Evolutionary conservation across 192 early-diverging fungal species (phyloP), one percentile per base, ranked within the genome.

Genomic region (Podila minutissima): DNA sequence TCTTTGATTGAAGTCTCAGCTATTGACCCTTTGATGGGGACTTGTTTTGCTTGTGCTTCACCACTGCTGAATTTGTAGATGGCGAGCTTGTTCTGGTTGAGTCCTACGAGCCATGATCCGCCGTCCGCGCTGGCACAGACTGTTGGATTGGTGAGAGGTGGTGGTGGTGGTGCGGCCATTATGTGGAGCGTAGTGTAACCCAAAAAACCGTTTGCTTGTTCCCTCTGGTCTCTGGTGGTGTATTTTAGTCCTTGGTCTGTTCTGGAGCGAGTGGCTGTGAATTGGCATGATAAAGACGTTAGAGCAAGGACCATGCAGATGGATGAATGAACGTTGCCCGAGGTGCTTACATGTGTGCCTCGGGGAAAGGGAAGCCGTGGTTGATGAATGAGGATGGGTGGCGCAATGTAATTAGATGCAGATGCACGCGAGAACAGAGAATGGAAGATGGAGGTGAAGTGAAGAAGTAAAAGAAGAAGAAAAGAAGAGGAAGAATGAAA

Each of bases 21-120:
- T 46, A 46, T 17, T 55, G 53, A 8, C 19, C 53, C 53, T 0
- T 55, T n/a, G n/a, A 55, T 26, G 24, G 19, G 9, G n/a, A 55
- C 53, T 10, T 10, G n/a, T 20, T 22, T 11, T 9, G n/a, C 53
- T 55, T 53, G 19, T 10, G 53, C 20, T 55, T n/a, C 22, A 55
- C 5, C 53, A 5, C 5, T 17, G 62, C 35, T n/a, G 62, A 35
- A 38, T 29, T n/a, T 35, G 31, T 63, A 35, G 17, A 38, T 33
- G 11, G 33, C 11, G 29, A 38, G 1, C 32, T 35, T 12, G 1
- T 20, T n/a, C 35, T n/a, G 35, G 62, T 63, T 63, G 32, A 37
- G 12, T 32, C 62, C 62, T 17, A 63, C 62, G 62, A 63, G 28
- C 62, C 62, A 63, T 29, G 62, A 63, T 37, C 32, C 33, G 4